Conservation (phyloP, 495 filamentous ascomycete genomes). For the Pseudomonodictys pantanalensis region DNA sequence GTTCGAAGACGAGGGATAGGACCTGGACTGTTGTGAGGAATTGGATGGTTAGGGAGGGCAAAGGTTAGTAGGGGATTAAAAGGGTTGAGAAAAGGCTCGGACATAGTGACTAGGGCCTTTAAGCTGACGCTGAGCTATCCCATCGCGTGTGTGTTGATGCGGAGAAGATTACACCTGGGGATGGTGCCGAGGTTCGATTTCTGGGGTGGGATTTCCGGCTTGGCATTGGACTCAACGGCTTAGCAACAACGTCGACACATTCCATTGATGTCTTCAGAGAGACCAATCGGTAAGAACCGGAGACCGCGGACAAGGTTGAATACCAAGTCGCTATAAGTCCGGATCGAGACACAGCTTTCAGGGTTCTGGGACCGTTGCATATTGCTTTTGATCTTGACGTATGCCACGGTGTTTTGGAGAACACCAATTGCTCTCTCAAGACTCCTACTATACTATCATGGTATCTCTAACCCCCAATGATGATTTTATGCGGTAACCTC, state of each 20-base stretch:
- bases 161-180: constrained; percentile 5
- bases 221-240: too few species aligned
- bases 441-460: neutral
- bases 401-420: too few species aligned
- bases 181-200: constrained; percentile 14
- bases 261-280: too few species aligned
- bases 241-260: too few species aligned
- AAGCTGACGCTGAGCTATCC: neutral
- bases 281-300: too few species aligned
- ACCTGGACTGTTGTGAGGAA: neutral
- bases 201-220: constrained; percentile 8
- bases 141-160: neutral
- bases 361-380: too few species aligned
- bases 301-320: too few species aligned
- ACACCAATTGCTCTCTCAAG: too few species aligned
- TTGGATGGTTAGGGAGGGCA: neutral
- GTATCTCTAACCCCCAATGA: neutral
- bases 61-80: neutral
- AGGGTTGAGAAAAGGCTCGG: neutral
- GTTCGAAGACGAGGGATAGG: neutral
- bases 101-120: neutral
- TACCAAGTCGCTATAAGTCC: too few species aligned
- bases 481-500: constrained; percentile 31
- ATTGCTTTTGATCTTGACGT: too few species aligned
- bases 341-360: too few species aligned